phyloP scores from a whole-genome alignment of 495 filamentous ascomycete species.

The Aspergillus bridgeri region DNA sequence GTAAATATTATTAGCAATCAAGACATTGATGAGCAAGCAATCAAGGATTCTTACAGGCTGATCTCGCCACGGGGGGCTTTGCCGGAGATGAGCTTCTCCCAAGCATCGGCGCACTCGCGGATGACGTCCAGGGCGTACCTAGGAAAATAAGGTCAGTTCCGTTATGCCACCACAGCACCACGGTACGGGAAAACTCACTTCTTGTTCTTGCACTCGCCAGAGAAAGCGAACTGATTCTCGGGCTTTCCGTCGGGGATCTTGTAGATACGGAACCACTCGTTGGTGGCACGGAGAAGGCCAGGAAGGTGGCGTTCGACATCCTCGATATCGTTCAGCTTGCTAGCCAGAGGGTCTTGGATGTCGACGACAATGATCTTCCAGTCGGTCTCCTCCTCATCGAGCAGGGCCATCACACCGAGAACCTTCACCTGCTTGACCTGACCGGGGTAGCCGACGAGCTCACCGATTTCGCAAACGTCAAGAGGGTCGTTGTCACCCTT shows the following conservation, averaged over 20 bases:
- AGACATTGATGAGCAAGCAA: neutral
- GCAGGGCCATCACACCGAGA: slow-evolving; percentile 96
- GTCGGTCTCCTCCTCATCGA: slow-evolving; percentile 99
- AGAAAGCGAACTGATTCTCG: slow-evolving; percentile 99
- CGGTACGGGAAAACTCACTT: slow-evolving; percentile 49
- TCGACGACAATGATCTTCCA: slow-evolving; percentile 99
- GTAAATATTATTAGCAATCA: slow-evolving; percentile 26
- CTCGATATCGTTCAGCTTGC: slow-evolving; percentile 98
- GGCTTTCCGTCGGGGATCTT: slow-evolving; percentile 99
- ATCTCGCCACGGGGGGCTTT: slow-evolving; percentile 74
- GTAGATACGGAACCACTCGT: slow-evolving; percentile 99
- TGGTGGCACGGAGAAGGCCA: slow-evolving; percentile 92
- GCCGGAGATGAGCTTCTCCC: slow-evolving; percentile 92
- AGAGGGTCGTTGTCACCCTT: slow-evolving; percentile 99
- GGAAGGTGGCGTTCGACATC: slow-evolving; percentile 99
- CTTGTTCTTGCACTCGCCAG: slow-evolving; percentile 99
- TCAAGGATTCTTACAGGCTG: slow-evolving; percentile 64
- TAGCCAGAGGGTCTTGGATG: slow-evolving; percentile 91
- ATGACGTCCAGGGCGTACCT: slow-evolving; percentile 92
- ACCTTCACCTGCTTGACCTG: slow-evolving; percentile 99
- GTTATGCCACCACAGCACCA: slow-evolving; percentile 20
- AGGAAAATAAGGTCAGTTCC: neutral
- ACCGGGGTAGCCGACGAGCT: slow-evolving; percentile 89
- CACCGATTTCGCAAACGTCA: slow-evolving; percentile 99
- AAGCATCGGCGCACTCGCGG: slow-evolving; percentile 92